phyloP scores from a whole-genome alignment of 176 grass and related monocot genomes.

The Ananas comosus region DNA sequence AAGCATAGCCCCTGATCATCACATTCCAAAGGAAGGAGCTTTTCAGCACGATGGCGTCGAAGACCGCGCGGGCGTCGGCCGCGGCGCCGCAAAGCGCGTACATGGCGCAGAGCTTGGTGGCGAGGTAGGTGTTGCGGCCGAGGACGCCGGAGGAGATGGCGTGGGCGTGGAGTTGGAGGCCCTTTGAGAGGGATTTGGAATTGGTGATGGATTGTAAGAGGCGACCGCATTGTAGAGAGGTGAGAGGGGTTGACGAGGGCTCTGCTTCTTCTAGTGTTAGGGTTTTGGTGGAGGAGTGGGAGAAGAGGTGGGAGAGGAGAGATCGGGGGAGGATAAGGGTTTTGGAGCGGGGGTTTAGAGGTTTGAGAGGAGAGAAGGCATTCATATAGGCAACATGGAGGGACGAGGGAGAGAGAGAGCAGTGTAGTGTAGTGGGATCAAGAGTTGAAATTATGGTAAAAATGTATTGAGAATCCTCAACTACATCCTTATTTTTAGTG shows the following conservation, averaged over 20 bases:
- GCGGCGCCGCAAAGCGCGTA: constrained; percentile 24
- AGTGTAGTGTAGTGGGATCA: no score
- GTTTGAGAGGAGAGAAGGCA: background rate
- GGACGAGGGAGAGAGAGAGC: background rate
- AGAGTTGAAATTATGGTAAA: no score
- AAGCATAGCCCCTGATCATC: constrained; percentile 33
- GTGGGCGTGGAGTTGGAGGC: constrained; percentile 14
- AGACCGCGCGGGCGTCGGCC: constrained; percentile 18
- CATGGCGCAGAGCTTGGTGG: constrained; percentile 48
- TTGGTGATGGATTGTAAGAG: constrained; percentile 18
- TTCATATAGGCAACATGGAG: background rate
- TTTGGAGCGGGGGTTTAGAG: background rate
- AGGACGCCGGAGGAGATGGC: constrained; percentile 23
- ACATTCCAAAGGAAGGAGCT: constrained; percentile 44
- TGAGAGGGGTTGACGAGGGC: background rate
- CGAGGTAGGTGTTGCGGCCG: constrained; percentile 38
- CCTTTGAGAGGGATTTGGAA: constrained; percentile 3
- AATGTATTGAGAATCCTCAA: no score
- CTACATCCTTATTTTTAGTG: no score
- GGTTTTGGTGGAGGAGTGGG: background rate
- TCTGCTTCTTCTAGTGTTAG: background rate
- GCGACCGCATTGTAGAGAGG: constrained; percentile 19
- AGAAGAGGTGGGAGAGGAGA: background rate
- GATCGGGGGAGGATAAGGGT: background rate
- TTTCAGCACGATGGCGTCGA: constrained; percentile 33